Conservation (phyloP, 441 rosid genomes). For the Bruguiera hainesii region DNA sequence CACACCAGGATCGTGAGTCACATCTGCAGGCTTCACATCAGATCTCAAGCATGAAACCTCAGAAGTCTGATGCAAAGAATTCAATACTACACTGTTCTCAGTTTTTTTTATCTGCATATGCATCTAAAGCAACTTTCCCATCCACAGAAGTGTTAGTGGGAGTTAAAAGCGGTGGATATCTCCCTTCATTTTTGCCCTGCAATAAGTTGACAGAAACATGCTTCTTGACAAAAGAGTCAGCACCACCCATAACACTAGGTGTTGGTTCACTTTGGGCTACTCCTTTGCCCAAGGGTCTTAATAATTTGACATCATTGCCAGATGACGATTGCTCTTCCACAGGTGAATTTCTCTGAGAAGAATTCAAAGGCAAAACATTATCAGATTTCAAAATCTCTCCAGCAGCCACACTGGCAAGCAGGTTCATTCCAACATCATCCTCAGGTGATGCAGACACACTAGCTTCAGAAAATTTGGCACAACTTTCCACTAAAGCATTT, state of each 20-base stretch:
- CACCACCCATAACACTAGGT: slow-evolving; percentile 32
- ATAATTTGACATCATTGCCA: slow-evolving; percentile 38
- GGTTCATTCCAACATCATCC: slow-evolving; percentile 97
- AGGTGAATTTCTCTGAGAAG: slow-evolving; percentile 44
- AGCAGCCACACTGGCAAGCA: slow-evolving; percentile 95
- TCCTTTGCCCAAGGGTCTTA: slow-evolving; percentile 30
- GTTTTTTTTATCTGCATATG: neutral
- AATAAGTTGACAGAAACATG: neutral
- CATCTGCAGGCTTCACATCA: slow-evolving; percentile 7
- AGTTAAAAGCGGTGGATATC: neutral
- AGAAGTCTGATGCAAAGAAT: neutral
- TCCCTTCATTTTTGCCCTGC: slow-evolving; percentile 4
- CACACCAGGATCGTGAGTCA: slow-evolving; percentile 1
- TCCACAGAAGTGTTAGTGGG: neutral
- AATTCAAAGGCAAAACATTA: slow-evolving; percentile 45
- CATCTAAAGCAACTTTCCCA: slow-evolving; percentile 6
- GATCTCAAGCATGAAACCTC: neutral
- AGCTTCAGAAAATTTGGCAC: slow-evolving; percentile 67
- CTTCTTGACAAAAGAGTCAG: neutral
- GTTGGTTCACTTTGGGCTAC: slow-evolving; percentile 28
- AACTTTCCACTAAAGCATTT: slow-evolving; percentile 90
- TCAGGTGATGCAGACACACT: slow-evolving; percentile 45
- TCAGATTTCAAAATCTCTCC: slow-evolving; percentile 81
- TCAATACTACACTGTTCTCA: neutral
- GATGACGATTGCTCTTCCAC: slow-evolving; percentile 32